These are phyloP conservation scores for Ceratobasidium papillatum DNA, from an alignment of 1,284 basidiomycete species.

Conservation along the genomic window DNA sequence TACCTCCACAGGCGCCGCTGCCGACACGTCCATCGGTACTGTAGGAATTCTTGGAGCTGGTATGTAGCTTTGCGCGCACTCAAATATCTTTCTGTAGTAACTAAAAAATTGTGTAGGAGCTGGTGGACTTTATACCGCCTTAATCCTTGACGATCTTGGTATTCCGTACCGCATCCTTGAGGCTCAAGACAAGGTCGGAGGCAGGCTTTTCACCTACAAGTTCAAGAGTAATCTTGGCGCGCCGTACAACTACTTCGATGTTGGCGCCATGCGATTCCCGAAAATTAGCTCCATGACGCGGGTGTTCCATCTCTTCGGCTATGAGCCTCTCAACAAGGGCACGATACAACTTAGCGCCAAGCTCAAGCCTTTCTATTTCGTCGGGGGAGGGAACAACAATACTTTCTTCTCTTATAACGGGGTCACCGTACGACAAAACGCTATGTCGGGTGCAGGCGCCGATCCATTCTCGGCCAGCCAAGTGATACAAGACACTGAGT, in stretches of 20 bases:
- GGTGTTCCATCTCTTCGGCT: conserved; percentile 47
- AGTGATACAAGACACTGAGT: conserved; percentile 10
- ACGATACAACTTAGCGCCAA: not conserved
- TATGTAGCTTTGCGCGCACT: not conserved
- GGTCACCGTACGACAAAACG: conserved; percentile 16
- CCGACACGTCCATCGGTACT: not conserved
- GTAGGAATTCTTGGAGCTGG: not conserved
- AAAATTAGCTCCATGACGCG: conserved; percentile 50
- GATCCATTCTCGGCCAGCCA: conserved; percentile 9
- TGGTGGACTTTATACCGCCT: not conserved
- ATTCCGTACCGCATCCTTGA: not conserved
- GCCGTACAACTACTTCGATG: conserved; percentile 46
- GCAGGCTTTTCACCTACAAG: conserved; percentile 4
- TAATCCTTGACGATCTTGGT: not conserved
- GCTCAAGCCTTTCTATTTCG: conserved; percentile 33
- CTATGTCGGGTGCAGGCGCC: not conserved
- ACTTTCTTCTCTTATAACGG: conserved; percentile 9
- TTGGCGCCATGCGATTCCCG: conserved; percentile 53
- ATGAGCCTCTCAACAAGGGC: not conserved
- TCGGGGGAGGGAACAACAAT: not conserved
- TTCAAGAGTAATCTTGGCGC: not conserved
- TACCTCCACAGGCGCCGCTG: not conserved
- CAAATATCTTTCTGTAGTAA: not conserved
- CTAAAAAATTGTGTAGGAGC: not conserved
- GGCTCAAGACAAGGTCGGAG: not conserved